phyloP scores from a whole-genome alignment of 345 rosid species.

The Iberis pinnata region DNA sequence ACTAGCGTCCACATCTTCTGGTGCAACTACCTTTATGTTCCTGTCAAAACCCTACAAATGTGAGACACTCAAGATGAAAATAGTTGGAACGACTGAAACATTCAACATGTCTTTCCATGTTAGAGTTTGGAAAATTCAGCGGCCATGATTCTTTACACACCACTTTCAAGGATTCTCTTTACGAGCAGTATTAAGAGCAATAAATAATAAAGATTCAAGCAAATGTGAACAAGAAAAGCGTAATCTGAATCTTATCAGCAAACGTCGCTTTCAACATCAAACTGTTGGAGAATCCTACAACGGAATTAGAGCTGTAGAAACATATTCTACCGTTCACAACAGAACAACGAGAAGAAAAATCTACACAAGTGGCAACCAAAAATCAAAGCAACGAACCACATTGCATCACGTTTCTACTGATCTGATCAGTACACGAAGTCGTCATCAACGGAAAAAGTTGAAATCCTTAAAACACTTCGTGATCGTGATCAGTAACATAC shows the following conservation, averaged over 20 bases:
- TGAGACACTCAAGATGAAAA: constrained; percentile 14
- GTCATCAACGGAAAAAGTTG: not conserved
- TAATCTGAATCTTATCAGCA: constrained; percentile 8
- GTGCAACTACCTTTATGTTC: constrained; percentile 44
- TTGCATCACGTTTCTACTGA: too few species aligned
- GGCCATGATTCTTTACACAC: not conserved
- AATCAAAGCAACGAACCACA: too few species aligned
- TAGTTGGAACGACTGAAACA: not conserved
- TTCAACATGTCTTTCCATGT: not conserved
- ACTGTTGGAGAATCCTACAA: not conserved
- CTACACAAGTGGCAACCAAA: too few species aligned
- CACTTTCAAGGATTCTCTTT: not conserved
- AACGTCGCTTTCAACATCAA: constrained; percentile 6
- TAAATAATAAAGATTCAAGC: not conserved
- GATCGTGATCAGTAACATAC: too few species aligned
- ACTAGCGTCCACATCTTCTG: constrained; percentile 31
- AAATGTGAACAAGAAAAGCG: not conserved
- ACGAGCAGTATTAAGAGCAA: not conserved
- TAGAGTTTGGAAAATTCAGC: constrained; percentile 6
- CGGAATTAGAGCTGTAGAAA: not conserved
- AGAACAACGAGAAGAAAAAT: too few species aligned
- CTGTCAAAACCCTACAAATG: constrained; percentile 43
- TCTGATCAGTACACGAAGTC: constrained; percentile 6
- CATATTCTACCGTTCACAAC: not conserved
- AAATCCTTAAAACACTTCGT: too few species aligned